Conservation (phyloP, 768 basidiomycete species). For the Sarcodon aspratus region DNA sequence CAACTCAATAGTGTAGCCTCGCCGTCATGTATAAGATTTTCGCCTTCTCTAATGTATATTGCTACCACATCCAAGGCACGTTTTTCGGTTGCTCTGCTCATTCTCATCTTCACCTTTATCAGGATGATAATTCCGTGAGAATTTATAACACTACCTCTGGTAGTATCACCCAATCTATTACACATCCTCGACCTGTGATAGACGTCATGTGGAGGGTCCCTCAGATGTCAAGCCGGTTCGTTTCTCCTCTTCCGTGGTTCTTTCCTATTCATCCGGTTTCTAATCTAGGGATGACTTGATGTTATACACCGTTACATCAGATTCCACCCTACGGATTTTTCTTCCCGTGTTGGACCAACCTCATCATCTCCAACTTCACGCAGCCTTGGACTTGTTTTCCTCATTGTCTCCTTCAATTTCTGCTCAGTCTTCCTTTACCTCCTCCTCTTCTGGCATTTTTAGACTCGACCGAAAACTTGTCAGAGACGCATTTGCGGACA, state of each 20-base stretch:
- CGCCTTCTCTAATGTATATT: slow-evolving; percentile 71
- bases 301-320: slow-evolving; percentile 76
- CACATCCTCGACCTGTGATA: slow-evolving; percentile 64
- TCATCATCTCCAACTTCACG: slow-evolving; percentile 74
- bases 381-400: slow-evolving; percentile 62
- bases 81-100: slow-evolving; percentile 1
- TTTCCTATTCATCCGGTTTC: not conserved
- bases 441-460: slow-evolving; percentile 39
- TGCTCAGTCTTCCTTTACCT: slow-evolving; percentile 5
- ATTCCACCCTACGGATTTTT: slow-evolving; percentile 76
- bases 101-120: slow-evolving; percentile 7
- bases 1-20: not conserved
- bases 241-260: slow-evolving; percentile 8
- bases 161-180: slow-evolving; percentile 51
- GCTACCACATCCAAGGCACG: slow-evolving; percentile 50
- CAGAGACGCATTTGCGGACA: slow-evolving; percentile 30
- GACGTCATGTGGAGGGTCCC: slow-evolving; percentile 65
- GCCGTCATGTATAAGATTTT: slow-evolving; percentile 40
- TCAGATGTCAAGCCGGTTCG: slow-evolving; percentile 54
- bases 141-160: slow-evolving; percentile 68
- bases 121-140: slow-evolving; percentile 50
- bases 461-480: slow-evolving; percentile 60
- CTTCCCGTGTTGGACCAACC: slow-evolving; percentile 83
- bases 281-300: slow-evolving; percentile 55
- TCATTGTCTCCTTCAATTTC: slow-evolving; percentile 33